Conservation (phyloP, 345 rosid genomes). For the Linum tenue region DNA sequence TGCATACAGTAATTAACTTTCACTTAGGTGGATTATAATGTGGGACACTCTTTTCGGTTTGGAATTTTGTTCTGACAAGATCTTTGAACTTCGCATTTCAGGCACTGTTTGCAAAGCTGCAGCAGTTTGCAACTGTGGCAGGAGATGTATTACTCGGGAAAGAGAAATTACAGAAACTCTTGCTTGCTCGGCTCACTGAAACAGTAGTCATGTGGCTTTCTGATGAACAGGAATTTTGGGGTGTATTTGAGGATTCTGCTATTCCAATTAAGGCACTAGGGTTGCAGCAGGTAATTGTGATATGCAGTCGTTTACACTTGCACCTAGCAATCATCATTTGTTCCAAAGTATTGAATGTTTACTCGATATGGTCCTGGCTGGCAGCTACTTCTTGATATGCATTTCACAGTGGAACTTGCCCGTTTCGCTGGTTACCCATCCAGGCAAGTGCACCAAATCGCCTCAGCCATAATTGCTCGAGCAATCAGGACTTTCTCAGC, state of each 20-base stretch:
- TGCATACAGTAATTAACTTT: background rate
- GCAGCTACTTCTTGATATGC: conserved; percentile 98
- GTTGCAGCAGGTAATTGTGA: conserved; percentile 68
- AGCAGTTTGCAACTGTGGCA: conserved; percentile 87
- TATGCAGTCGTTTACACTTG: background rate
- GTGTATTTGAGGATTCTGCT: conserved; percentile 71
- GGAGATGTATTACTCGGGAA: conserved; percentile 86
- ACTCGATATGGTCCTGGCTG: conserved; percentile 21
- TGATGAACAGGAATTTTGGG: conserved; percentile 92
- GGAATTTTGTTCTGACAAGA: background rate
- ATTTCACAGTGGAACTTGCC: conserved; percentile 98
- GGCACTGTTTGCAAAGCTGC: conserved; percentile 93
- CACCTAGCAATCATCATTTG: no score
- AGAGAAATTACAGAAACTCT: conserved; percentile 83
- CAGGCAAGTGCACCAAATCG: conserved; percentile 70
- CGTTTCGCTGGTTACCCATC: conserved; percentile 92
- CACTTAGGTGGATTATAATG: background rate
- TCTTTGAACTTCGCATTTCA: conserved; percentile 26
- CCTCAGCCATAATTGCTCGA: conserved; percentile 75
- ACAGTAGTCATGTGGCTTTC: conserved; percentile 94
- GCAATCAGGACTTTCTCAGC: conserved; percentile 72
- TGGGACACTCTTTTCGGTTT: background rate
- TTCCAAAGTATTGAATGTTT: background rate
- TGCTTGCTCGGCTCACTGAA: conserved; percentile 92
- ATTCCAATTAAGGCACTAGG: conserved; percentile 67